These are phyloP conservation scores for Crepidotus variabilis DNA, from an alignment of 768 basidiomycete genomes.

Conservation along the genomic window DNA sequence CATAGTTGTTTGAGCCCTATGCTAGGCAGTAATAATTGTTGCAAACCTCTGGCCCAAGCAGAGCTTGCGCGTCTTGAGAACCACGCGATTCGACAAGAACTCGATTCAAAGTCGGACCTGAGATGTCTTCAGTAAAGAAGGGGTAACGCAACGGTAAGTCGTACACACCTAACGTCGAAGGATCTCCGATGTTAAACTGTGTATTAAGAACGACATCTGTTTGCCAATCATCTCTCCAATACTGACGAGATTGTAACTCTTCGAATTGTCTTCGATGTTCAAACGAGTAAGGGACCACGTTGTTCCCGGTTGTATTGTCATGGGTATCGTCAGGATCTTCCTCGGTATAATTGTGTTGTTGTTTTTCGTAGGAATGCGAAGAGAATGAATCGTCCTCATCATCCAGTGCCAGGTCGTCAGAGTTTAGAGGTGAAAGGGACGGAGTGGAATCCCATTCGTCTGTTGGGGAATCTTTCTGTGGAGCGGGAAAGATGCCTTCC, in stretches of 20 bases:
- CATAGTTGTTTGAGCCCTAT: background rate
- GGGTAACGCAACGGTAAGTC: background rate
- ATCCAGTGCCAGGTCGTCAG: conserved; percentile 48
- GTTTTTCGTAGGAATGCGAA: conserved; percentile 1
- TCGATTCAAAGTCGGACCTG: conserved; percentile 45
- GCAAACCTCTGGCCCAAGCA: conserved; percentile 40
- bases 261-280: conserved; percentile 57
- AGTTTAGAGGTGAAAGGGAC: conserved; percentile 63
- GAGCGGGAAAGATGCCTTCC: conserved; percentile 63
- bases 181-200: conserved; percentile 62
- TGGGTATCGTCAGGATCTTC: background rate
- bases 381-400: conserved; percentile 33
- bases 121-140: background rate
- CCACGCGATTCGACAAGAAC: conserved; percentile 30
- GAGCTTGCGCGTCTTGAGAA: conserved; percentile 32
- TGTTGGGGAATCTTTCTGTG: conserved; percentile 16
- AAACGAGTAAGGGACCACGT: conserved; percentile 29
- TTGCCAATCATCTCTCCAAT: conserved; percentile 71
- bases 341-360: conserved; percentile 3
- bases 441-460: conserved; percentile 54
- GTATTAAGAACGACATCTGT: conserved; percentile 36
- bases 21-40: background rate
- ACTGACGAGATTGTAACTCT: conserved; percentile 58
- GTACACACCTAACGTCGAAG: conserved; percentile 64
- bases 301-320: background rate